Conservation (phyloP, 1,284 basidiomycete genomes). For the Sutorius eximius region DNA sequence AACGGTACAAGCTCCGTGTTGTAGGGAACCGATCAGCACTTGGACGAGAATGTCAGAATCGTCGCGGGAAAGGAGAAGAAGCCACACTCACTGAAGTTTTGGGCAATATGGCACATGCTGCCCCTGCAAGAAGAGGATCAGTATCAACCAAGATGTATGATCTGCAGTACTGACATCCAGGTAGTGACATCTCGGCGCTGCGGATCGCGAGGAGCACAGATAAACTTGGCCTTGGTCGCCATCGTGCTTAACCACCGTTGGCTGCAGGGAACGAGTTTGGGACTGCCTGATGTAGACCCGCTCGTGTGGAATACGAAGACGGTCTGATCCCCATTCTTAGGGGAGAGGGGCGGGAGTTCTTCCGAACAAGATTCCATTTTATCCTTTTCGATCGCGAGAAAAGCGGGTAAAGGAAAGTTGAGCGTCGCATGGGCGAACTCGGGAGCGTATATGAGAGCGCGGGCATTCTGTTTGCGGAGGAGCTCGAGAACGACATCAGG, state of each 20-base stretch:
- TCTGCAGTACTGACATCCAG: slow-evolving; percentile 54
- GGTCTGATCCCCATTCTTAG: slow-evolving; percentile 44
- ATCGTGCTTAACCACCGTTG: slow-evolving; percentile 60
- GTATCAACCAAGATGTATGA: slow-evolving; percentile 14
- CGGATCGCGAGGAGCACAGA: slow-evolving; percentile 48
- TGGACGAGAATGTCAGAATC: slow-evolving; percentile 25
- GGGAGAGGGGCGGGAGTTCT: slow-evolving; percentile 46
- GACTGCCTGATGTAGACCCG: slow-evolving; percentile 72
- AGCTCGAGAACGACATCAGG: slow-evolving; percentile 67
- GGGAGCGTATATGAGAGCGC: slow-evolving; percentile 60
- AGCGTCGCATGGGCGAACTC: slow-evolving; percentile 41
- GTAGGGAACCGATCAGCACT: slow-evolving; percentile 66
- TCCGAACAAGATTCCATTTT: slow-evolving; percentile 38
- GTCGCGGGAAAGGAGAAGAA: slow-evolving; percentile 19
- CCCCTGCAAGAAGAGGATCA: slow-evolving; percentile 49
- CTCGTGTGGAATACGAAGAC: slow-evolving; percentile 74
- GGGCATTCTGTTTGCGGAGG: slow-evolving; percentile 53
- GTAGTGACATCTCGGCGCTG: slow-evolving; percentile 61
- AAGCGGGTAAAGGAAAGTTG: slow-evolving; percentile 47
- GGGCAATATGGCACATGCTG: slow-evolving; percentile 70
- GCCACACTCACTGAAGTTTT: slow-evolving; percentile 58
- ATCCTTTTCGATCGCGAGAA: slow-evolving; percentile 45
- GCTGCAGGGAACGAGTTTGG: slow-evolving; percentile 68
- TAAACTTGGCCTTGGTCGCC: slow-evolving; percentile 54
- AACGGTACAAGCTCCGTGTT: slow-evolving; percentile 69